Conservation (phyloP, 1,284 basidiomycete species). For the Anthracocystis panici-leucophaei region DNA sequence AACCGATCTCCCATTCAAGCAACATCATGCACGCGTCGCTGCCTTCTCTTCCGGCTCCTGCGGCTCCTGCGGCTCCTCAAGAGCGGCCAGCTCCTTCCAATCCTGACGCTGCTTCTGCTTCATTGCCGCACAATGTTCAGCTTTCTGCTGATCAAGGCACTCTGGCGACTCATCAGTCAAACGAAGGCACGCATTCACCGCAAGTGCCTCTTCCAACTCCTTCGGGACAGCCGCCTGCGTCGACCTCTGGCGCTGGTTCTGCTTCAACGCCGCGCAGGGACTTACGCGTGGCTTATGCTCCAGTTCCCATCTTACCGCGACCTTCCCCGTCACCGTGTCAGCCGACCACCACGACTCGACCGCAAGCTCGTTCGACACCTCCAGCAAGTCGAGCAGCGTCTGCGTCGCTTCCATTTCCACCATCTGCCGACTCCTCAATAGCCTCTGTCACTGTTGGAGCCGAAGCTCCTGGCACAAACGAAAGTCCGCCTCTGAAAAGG, state of each 20-base stretch:
- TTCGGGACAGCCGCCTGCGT: background rate
- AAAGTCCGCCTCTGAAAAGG: background rate
- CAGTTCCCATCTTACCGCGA: background rate
- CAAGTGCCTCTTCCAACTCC: background rate
- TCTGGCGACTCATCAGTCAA: background rate
- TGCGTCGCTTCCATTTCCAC: background rate
- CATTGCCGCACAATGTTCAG: too few relatives aligned
- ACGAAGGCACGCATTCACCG: background rate
- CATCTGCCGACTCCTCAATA: background rate
- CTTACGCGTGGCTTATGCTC: too few relatives aligned
- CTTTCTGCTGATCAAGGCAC: too few relatives aligned
- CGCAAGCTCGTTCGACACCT: background rate
- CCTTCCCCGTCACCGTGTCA: background rate
- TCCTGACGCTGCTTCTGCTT: too few relatives aligned
- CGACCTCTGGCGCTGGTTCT: background rate
- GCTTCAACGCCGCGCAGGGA: background rate
- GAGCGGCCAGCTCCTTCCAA: too few relatives aligned
- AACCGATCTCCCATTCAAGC: too few relatives aligned
- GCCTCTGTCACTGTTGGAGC: too few relatives aligned
- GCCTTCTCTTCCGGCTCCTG: too few relatives aligned
- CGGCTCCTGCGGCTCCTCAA: too few relatives aligned
- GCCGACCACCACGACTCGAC: background rate
- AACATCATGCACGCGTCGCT: too few relatives aligned
- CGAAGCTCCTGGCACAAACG: background rate
- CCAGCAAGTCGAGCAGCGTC: slow-evolving; percentile 1